phyloP scores from a whole-genome alignment of 1,139 yeast genomes.

The Sugiyamaella paludigena region DNA sequence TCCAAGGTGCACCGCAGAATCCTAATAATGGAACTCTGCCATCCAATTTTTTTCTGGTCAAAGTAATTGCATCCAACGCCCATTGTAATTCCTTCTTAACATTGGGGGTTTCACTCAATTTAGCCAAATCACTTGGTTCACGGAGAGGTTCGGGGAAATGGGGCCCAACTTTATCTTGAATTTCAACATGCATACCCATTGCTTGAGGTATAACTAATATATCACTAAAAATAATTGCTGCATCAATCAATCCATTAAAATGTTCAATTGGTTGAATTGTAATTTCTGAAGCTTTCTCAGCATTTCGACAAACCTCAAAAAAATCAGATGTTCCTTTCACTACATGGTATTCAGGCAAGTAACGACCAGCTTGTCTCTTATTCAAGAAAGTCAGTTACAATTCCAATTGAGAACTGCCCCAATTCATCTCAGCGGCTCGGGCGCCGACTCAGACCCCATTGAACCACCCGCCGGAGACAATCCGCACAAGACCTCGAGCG shows the following conservation, averaged over 20 bases:
- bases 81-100: constrained; percentile 77
- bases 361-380: constrained; percentile 79
- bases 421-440: neutral
- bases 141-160: constrained; percentile 87
- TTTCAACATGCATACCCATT: constrained; percentile 92
- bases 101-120: constrained; percentile 56
- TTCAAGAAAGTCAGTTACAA: neutral
- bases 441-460: no score
- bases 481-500: no score
- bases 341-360: constrained; percentile 70
- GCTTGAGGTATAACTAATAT: constrained; percentile 97
- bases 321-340: constrained; percentile 87
- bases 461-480: no score
- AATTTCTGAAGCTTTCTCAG: constrained; percentile 88
- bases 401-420: no score
- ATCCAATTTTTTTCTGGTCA: constrained; percentile 75
- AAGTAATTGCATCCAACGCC: constrained; percentile 90
- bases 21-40: constrained; percentile 95
- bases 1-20: constrained; percentile 98
- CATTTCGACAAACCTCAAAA: constrained; percentile 89
- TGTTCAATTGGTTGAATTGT: constrained; percentile 95
- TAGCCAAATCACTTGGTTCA: constrained; percentile 62
- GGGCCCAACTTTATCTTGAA: constrained; percentile 96
- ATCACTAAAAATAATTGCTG: constrained; percentile 95
- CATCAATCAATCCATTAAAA: constrained; percentile 85